Evolutionary conservation across 1,284 basidiomycete species (phyloP).

Genomic region (Wallemia mellicola): DNA sequence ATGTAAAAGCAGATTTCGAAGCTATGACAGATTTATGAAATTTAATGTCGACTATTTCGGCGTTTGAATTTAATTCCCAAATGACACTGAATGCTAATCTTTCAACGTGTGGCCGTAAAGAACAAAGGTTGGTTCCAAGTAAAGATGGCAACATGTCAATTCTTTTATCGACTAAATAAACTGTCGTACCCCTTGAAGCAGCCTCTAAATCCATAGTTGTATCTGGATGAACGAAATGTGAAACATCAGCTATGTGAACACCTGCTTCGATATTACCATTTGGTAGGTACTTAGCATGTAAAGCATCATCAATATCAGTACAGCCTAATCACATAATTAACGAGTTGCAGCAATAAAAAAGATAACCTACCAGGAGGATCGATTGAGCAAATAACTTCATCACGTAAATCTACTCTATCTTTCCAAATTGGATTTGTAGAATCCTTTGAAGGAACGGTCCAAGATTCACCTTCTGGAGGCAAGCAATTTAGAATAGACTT

Average conservation of each 20-base stretch:
- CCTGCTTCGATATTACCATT: conserved; percentile 94
- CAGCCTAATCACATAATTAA: conserved; percentile 27
- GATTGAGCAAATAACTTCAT: conserved; percentile 74
- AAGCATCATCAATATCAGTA: conserved; percentile 94
- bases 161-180: conserved; percentile 93
- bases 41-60: conserved; percentile 62
- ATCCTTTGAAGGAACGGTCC: conserved; percentile 66
- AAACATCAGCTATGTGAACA: conserved; percentile 96
- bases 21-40: conserved; percentile 93
- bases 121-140: conserved; percentile 87
- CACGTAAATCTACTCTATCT: conserved; percentile 61
- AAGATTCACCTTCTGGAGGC: conserved; percentile 61
- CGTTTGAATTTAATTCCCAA: conserved; percentile 69
- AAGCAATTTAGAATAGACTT: conserved; percentile 77
- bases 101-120: conserved; percentile 73
- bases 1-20: conserved; percentile 88
- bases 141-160: conserved; percentile 94
- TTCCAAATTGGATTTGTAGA: conserved; percentile 33
- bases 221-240: conserved; percentile 76
- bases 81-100: conserved; percentile 81
- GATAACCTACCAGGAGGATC: conserved; percentile 50
- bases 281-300: conserved; percentile 66
- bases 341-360: not conserved
- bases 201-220: conserved; percentile 95
- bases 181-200: conserved; percentile 78